Base-by-base conservation (phyloP, 225 moss, liverwort and hornwort species). In the Climacium dendroides region DNA sequence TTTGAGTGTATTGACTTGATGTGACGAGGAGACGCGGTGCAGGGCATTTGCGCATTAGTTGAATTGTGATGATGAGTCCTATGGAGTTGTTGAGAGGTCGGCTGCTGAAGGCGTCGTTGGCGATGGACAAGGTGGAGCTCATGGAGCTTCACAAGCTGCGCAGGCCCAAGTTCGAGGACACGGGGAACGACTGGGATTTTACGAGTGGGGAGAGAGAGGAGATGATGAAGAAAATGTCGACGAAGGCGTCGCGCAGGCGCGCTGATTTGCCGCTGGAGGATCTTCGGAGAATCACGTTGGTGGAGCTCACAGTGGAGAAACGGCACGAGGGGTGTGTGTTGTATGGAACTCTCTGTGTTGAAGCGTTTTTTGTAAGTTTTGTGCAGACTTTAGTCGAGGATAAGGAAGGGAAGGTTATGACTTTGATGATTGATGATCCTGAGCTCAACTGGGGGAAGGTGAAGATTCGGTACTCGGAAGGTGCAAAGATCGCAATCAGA, bases 361-460 rank as follows among this genome's bases (percentile, higher is more conserved):
- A 90, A 82, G 91, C 95, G 15, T 91, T 93, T 75, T 90, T 87
- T 82, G 55, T 94, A 37, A 77, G 89, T 55, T 89, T 89, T 57
- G 89, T 95, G 72, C 84, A 91, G 34, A 94, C 92, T 20, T 90
- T 95, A 86, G 61, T 96, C 13, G 95, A 96, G 82, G 95, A 95
- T 45, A 92, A 90, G 64, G 66, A 59, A 81, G 95, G 90, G 48
- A 91, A 87, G 45, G 95, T 82, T 54, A 91, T 92, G 83, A 91
- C 89, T 41, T 65, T 95, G 67, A 80, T 89, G 63, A 90, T 96
- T 43, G 85, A 93, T 70, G 91, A 93, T 60, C 88, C 89, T 15
- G 83, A 86, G 47, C 83, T 91, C 17, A 86, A 84, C n/a, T 81
- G 81, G 89, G 85, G 85, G 47, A 92, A 93, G 79, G 74, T 91